Conservation (phyloP, 805 yeast species). For the Candida anglica region DNA sequence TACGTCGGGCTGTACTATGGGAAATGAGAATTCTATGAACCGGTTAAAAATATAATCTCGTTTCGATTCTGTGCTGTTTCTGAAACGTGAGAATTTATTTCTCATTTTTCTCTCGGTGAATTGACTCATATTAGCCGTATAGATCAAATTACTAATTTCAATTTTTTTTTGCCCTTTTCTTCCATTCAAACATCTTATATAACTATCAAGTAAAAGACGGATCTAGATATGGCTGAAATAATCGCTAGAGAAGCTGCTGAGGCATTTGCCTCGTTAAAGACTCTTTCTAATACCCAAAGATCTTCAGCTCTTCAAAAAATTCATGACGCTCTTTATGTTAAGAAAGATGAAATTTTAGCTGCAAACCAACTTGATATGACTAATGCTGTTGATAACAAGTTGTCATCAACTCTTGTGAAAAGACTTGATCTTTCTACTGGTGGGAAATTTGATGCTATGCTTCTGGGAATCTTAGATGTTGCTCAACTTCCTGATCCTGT, state of each 20-base stretch:
- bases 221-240: too few species aligned
- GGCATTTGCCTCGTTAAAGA: conserved; percentile 83
- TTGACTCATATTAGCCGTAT: too few species aligned
- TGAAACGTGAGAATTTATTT: too few species aligned
- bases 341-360: conserved; percentile 58
- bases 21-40: too few species aligned
- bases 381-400: conserved; percentile 55
- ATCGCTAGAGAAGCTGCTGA: conserved; percentile 77
- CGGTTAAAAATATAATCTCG: too few species aligned
- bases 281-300: conserved; percentile 69
- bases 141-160: too few species aligned
- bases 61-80: too few species aligned
- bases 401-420: conserved; percentile 71
- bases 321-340: conserved; percentile 59
- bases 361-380: conserved; percentile 78
- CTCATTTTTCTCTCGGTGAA: too few species aligned
- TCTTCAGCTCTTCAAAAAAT: conserved; percentile 69
- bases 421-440: conserved; percentile 77
- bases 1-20: too few species aligned
- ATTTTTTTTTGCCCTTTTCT: too few species aligned
- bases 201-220: too few species aligned
- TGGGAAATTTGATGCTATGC: conserved; percentile 90
- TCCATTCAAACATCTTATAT: too few species aligned
- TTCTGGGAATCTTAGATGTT: conserved; percentile 91
- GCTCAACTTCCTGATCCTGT: conserved; percentile 88